These are phyloP conservation scores for Curvularia sp. DNA, from an alignment of 2,329 filamentous ascomycete genomes.

Conservation along the genomic window DNA sequence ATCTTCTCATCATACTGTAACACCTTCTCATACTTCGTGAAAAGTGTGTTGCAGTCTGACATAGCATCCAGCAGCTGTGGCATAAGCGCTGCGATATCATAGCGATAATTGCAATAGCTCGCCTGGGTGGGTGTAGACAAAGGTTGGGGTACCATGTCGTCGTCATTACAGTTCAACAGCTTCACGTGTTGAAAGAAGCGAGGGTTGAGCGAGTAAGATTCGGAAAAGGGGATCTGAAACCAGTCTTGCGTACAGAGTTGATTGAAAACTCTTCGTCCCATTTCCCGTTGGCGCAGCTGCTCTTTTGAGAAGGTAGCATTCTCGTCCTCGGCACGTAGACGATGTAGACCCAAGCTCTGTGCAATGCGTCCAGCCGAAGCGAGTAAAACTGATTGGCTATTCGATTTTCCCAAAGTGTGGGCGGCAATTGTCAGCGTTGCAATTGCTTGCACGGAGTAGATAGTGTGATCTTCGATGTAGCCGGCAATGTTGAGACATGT, in stretches of 20 bases:
- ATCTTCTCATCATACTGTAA: slow-evolving; percentile 49
- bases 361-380: slow-evolving; percentile 56
- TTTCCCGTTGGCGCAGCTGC: slow-evolving; percentile 36
- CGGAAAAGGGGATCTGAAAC: slow-evolving; percentile 52
- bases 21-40: slow-evolving; percentile 53
- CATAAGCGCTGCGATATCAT: slow-evolving; percentile 50
- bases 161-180: slow-evolving; percentile 47
- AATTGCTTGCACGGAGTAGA: slow-evolving; percentile 56
- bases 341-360: slow-evolving; percentile 56
- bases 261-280: slow-evolving; percentile 46
- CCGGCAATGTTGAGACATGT: slow-evolving; percentile 54
- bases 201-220: slow-evolving; percentile 48
- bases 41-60: slow-evolving; percentile 45
- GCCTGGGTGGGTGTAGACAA: slow-evolving; percentile 38
- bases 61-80: slow-evolving; percentile 49
- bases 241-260: slow-evolving; percentile 53
- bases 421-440: slow-evolving; percentile 55
- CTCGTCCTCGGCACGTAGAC: slow-evolving; percentile 37
- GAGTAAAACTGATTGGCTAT: slow-evolving; percentile 54
- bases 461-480: slow-evolving; percentile 50
- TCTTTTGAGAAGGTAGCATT: background rate
- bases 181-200: slow-evolving; percentile 36
- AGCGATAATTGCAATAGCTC: slow-evolving; percentile 47
- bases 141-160: slow-evolving; percentile 24
- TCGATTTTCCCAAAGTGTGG: slow-evolving; percentile 56